Evolutionary conservation across 1,139 yeast genomes (phyloP), one percentile per base, ranked within the genome.

Genomic region (Saccharomyces hybrid): DNA sequence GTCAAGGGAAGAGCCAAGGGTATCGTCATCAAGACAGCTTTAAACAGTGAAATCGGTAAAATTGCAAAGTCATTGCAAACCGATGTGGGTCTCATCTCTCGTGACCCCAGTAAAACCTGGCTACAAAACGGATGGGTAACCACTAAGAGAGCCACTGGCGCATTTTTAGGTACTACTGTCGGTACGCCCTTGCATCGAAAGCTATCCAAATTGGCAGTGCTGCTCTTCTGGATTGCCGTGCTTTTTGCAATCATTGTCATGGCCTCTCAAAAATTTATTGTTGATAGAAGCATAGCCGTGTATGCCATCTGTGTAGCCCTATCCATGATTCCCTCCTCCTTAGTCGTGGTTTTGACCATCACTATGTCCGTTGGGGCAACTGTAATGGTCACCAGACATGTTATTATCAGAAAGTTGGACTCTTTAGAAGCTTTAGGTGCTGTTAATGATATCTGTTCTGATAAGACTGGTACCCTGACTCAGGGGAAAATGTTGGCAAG

Each of bases 311-410:
- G 97, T 23, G 80, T 93, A 56, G 99, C 99, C 0, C 96, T 93
- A 25, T 98, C 99, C 49, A 98, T 98, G 48, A 93, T 93, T 63
- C 99, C 99, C 1, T 98, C 95, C 69, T 98, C 99, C 49, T 78
- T 93, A 61, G 99, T 98, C 0, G 95, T 93, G 62, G 95, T 95
- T 65, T 96, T 93, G 52, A 91, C 99, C 4, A 98, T 93, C 14
- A 93, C 99, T 0, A 78, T 93, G 69, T 98, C 99, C 0, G 80
- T 93, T 47, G 99, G 99, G 50, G 98, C 95, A 38, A 79, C 91
- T 61, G 81, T 97, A 70, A 93, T 93, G 99, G 97, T 98, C 2
- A 82, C 83, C 51, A 85, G 90, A 63, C 86, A 86, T 66, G 99
- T 97, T 3, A 91, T 95, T 66, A 96, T 95, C 57, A 86, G 93